These are phyloP conservation scores for Vigna mungo DNA, from an alignment of 306 rosid species.

Conservation along the genomic window DNA sequence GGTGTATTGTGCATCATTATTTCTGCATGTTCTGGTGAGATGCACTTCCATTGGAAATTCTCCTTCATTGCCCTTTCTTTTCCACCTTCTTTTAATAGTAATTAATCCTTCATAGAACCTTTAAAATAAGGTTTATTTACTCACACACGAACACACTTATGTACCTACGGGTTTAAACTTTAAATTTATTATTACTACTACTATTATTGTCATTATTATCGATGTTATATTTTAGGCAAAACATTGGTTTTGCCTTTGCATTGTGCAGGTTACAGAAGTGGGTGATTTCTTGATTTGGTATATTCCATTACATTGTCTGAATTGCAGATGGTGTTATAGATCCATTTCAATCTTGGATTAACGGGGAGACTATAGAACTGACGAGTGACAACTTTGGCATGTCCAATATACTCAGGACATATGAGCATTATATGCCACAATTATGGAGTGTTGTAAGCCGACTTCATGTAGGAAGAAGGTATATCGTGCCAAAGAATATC, in stretches of 20 bases:
- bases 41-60: constrained; percentile 39
- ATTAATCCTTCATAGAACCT: not conserved
- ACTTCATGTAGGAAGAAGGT: constrained; percentile 54
- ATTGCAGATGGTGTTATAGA: constrained; percentile 63
- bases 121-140: constrained; percentile 17
- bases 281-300: constrained; percentile 53
- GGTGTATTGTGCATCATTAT: constrained; percentile 46
- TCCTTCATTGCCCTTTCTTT: constrained; percentile 26
- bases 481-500: constrained; percentile 51
- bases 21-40: constrained; percentile 60
- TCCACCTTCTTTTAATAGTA: constrained; percentile 4
- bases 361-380: constrained; percentile 52
- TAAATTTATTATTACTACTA: constrained; percentile 4
- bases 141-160: not conserved
- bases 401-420: constrained; percentile 54
- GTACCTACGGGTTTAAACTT: constrained; percentile 36
- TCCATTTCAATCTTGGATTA: constrained; percentile 51
- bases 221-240: constrained; percentile 5
- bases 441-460: constrained; percentile 53
- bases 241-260: constrained; percentile 45
- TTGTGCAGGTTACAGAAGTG: constrained; percentile 53
- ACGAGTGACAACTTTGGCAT: constrained; percentile 53
- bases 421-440: constrained; percentile 51
- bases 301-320: constrained; percentile 57
- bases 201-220: constrained; percentile 13